A percentile compares a stretch with the other conserved stretches of the same genome.
These are phyloP conservation scores for Agaricus blazei DNA, from an alignment of 768 basidiomycete species.

Conservation along the genomic window DNA sequence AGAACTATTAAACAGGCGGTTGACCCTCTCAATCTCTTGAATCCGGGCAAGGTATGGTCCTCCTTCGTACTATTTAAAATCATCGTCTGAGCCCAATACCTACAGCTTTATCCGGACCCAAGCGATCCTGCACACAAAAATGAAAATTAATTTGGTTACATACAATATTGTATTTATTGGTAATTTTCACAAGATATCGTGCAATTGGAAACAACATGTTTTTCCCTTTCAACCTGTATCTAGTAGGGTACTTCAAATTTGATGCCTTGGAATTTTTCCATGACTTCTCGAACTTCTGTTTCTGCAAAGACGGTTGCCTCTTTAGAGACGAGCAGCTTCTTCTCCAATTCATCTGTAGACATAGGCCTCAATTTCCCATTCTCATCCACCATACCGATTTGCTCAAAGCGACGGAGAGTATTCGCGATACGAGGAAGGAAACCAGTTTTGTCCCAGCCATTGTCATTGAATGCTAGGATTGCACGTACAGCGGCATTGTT, in stretches of 20 bases:
- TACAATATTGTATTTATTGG: background rate
- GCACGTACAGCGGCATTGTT: slow-evolving; percentile 84
- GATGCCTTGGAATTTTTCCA: slow-evolving; percentile 60
- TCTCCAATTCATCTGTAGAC: slow-evolving; percentile 70
- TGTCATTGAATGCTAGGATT: slow-evolving; percentile 79
- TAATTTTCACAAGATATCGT: background rate
- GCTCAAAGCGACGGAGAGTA: slow-evolving; percentile 64
- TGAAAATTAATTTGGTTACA: background rate
- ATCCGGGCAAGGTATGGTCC: slow-evolving; percentile 67
- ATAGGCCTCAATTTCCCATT: slow-evolving; percentile 44
- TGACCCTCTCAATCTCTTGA: slow-evolving; percentile 79
- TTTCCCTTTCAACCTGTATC: background rate
- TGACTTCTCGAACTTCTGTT: slow-evolving; percentile 67
- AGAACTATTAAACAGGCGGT: slow-evolving; percentile 74
- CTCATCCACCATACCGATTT: slow-evolving; percentile 52
- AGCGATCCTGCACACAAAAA: slow-evolving; percentile 8
- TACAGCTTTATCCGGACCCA: slow-evolving; percentile 28
- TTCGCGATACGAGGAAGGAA: slow-evolving; percentile 69
- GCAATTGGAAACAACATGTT: background rate
- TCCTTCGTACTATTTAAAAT: slow-evolving; percentile 5
- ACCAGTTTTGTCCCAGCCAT: slow-evolving; percentile 70
- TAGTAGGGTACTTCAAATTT: slow-evolving; percentile 17
- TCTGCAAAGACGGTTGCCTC: slow-evolving; percentile 70
- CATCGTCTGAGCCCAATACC: slow-evolving; percentile 1
- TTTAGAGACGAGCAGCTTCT: slow-evolving; percentile 64